Base-by-base conservation (phyloP, 768 basidiomycete species). In the Kwoniella dejecticola region DNA sequence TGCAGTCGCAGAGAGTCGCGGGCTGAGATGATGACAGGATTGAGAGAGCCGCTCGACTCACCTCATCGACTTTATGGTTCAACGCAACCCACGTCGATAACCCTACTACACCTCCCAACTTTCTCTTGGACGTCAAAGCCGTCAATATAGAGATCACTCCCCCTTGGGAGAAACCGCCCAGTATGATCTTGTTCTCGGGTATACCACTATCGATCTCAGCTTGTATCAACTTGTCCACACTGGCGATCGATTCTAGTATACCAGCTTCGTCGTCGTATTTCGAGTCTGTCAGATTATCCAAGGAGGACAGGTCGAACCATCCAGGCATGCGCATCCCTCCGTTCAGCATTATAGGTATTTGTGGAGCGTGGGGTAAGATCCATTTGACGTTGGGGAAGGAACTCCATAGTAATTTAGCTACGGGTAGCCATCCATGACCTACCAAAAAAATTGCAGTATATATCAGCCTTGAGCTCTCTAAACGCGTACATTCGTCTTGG, bases 121-220 rank as follows among this genome's bases (percentile, higher is more conserved):
- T 86, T 30, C 84, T 81, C 65, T 86, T 85, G 2, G 81, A 82
- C 1, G 85, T 88, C 59, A 94, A 80, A 7, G 86, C 90, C 3
- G 86, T 85, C 49, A 93, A 79, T n/a, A 92, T 81, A 7, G 86
- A 83, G 82, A 94, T 87, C 23, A 87, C 85, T 19, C 72, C 89
- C 36, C 90, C 92, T 76, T 95, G 92, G 62, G 87, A 88, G 80
- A 94, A 95, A 10, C 93, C 93, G 33, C 90, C 91, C 23, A 97
- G 79, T 30, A 95, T 83, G 69, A 95, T 88, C 52, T 88, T 85
- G 56, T 83, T 82, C 24, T 87, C 80, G 8, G 85, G 83, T 53
- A 88, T 85, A 31, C 89, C 89, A 7, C 83, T 82, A 48, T 86
- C 85, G 19, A 93, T 81, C 78, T 97, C 93, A 2, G 83, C 82